A percentile compares a stretch with the other conserved stretches of the same genome.
Conservation (phyloP, 176 grass and related monocot species). For the Alopecurus myosuroides region DNA sequence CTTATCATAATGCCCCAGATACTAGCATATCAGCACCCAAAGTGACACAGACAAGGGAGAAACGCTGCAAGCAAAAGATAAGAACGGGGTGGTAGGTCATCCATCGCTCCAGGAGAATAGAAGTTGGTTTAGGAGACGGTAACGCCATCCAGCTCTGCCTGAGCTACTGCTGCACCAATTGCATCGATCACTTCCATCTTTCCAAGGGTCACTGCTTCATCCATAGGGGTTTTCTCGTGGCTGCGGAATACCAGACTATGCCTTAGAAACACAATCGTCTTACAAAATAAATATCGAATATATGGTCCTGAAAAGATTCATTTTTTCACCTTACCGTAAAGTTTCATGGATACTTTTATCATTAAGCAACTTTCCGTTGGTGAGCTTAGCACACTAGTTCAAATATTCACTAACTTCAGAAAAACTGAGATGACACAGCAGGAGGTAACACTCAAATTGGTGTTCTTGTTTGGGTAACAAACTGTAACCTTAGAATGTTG, state of each 20-base stretch:
- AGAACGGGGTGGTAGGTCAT: neutral
- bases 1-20: neutral
- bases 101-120: neutral
- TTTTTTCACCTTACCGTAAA: neutral
- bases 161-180: conserved; percentile 58
- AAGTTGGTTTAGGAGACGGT: conserved; percentile 52
- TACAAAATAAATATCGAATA: neutral
- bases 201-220: conserved; percentile 74
- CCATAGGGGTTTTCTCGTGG: conserved; percentile 91
- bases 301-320: neutral
- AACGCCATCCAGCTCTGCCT: conserved; percentile 66
- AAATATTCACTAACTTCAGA: neutral
- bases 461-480: neutral
- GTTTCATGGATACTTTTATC: neutral
- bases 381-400: neutral
- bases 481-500: neutral
- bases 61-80: neutral
- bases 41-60: neutral
- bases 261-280: neutral
- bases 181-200: conserved; percentile 89
- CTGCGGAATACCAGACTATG: conserved; percentile 40
- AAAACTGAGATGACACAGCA: neutral
- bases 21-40: neutral
- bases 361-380: neutral
- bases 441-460: neutral